Evolutionary conservation across 2,329 filamentous ascomycete species (phyloP).

Genomic region (Paecilomyces niveus): DNA sequence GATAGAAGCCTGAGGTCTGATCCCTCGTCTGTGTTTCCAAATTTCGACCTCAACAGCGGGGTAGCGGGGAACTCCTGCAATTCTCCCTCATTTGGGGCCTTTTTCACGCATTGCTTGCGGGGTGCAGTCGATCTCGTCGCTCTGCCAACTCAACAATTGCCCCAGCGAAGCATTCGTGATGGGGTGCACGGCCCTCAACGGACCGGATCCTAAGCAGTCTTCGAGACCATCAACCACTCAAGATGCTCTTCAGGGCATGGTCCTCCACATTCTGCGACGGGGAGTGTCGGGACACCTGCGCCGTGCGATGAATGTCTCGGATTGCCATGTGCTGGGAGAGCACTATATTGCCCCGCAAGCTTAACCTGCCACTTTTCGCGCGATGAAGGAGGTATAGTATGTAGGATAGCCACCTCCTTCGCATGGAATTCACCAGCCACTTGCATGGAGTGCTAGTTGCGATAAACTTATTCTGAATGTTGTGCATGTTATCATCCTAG

Average conservation of each 20-base stretch:
- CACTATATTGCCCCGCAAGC: background rate
- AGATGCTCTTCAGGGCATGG: background rate
- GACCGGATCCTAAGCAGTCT: background rate
- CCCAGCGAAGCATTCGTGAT: background rate
- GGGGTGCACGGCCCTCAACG: background rate
- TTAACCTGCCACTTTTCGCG: background rate
- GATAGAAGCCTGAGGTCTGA: background rate
- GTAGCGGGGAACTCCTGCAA: background rate
- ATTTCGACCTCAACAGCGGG: background rate
- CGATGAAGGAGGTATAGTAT: background rate
- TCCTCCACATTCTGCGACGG: background rate
- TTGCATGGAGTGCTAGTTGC: background rate
- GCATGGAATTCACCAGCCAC: background rate
- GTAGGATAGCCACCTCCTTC: background rate
- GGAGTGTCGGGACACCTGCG: background rate
- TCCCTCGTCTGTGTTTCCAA: background rate
- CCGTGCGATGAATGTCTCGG: background rate
- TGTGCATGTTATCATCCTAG: background rate
- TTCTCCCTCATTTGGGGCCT: background rate
- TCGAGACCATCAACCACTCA: background rate
- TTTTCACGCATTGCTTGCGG: background rate
- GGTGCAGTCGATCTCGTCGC: background rate
- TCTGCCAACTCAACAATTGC: background rate
- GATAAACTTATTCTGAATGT: background rate
- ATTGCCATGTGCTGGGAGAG: background rate